These are phyloP conservation scores for Rhizophora mangle DNA, from an alignment of 345 rosid genomes.

Conservation along the genomic window DNA sequence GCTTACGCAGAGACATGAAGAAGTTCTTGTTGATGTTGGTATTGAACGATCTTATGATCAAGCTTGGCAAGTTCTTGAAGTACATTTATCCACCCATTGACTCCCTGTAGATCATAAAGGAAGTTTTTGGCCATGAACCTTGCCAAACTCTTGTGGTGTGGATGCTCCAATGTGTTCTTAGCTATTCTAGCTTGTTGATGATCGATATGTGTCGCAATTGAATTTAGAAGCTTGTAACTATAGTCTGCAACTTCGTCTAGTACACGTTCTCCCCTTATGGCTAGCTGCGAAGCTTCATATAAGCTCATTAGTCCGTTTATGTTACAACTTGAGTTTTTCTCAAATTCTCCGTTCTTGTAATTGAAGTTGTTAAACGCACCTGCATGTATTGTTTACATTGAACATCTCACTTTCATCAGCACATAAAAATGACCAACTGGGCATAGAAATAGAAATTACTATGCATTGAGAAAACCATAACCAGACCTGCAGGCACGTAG, in stretches of 20 bases:
- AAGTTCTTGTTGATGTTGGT: conserved; percentile 35
- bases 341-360: conserved; percentile 28
- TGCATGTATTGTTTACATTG: conserved; percentile 1
- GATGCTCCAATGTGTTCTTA: conserved; percentile 23
- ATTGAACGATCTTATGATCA: conserved; percentile 33
- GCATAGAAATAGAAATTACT: background rate
- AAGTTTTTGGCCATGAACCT: conserved; percentile 31
- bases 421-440: background rate
- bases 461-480: background rate
- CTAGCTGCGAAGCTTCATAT: conserved; percentile 54
- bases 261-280: conserved; percentile 44
- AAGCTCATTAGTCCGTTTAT: conserved; percentile 37
- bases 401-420: background rate
- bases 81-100: conserved; percentile 29
- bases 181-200: conserved; percentile 20
- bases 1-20: conserved; percentile 30
- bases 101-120: background rate
- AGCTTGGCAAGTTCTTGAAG: conserved; percentile 34
- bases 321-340: conserved; percentile 13
- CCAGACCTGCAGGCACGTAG: conserved; percentile 22
- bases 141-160: conserved; percentile 42
- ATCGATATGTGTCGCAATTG: conserved; percentile 8
- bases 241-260: conserved; percentile 36
- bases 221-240: conserved; percentile 22
- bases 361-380: conserved; percentile 32